phyloP scores from a whole-genome alignment of 306 rosid species.

The Cucurbita maxima region DNA sequence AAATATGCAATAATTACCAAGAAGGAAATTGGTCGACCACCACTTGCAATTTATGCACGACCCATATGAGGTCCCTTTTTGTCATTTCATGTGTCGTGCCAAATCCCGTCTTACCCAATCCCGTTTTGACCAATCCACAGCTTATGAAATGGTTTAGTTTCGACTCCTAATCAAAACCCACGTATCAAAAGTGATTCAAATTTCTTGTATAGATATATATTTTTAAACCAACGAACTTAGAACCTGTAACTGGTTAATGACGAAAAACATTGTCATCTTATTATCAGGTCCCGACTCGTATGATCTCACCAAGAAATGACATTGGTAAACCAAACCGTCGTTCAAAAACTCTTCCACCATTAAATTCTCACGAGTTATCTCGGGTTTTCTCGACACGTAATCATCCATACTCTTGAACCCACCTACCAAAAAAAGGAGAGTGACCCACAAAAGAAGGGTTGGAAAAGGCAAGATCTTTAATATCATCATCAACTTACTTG shows the following conservation, averaged over 20 bases:
- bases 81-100: conserved; percentile 11
- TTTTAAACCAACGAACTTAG: too few relatives aligned
- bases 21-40: conserved; percentile 12
- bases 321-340: conserved; percentile 7
- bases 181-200: too few relatives aligned
- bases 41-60: not conserved
- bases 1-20: not conserved
- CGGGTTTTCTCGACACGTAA: not conserved
- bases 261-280: not conserved
- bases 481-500: not conserved
- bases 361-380: not conserved
- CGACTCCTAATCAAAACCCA: conserved; percentile 5
- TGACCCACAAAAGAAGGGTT: too few relatives aligned
- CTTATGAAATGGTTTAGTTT: conserved; percentile 12
- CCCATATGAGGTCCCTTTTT: conserved; percentile 14
- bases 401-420: too few relatives aligned
- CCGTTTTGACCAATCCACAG: not conserved
- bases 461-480: not conserved
- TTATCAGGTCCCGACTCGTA: conserved; percentile 12
- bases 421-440: not conserved
- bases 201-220: too few relatives aligned
- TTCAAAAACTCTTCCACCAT: not conserved
- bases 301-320: conserved; percentile 8
- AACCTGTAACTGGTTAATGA: conserved; percentile 11
- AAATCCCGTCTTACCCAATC: not conserved